These are phyloP conservation scores for Leucocoprinus leucothites DNA, from an alignment of 768 basidiomycete species.

Conservation along the genomic window DNA sequence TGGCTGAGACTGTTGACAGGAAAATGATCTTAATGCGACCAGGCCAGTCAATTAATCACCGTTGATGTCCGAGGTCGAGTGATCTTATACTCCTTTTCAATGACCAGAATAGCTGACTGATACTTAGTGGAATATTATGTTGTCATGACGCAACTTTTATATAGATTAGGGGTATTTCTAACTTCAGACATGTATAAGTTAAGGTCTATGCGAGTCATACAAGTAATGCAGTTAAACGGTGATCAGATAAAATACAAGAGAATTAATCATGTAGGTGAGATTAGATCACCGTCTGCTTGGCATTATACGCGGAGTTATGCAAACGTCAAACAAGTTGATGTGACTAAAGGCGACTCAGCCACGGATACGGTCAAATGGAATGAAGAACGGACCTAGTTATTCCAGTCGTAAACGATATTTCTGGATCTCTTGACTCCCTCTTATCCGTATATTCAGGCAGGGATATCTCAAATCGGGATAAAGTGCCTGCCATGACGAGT, in stretches of 20 bases:
- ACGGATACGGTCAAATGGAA: neutral
- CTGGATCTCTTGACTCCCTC: neutral
- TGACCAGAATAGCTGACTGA: too few species aligned
- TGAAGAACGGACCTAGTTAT: conserved; percentile 11
- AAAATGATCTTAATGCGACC: too few species aligned
- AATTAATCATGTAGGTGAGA: too few species aligned
- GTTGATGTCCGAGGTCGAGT: too few species aligned
- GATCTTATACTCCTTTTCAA: too few species aligned
- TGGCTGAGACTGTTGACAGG: too few species aligned
- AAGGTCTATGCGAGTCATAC: too few species aligned
- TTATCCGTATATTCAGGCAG: neutral
- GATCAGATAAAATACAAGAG: neutral
- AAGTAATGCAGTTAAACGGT: neutral
- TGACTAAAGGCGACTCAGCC: conserved; percentile 9
- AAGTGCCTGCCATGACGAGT: conserved; percentile 16
- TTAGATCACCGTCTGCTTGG: neutral
- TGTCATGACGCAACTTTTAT: too few species aligned
- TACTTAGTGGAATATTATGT: too few species aligned
- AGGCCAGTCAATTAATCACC: too few species aligned
- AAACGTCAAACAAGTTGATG: conserved; percentile 16
- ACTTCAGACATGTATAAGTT: too few species aligned
- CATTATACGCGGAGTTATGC: conserved; percentile 1
- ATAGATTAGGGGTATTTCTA: too few species aligned
- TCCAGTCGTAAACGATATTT: conserved; percentile 16
- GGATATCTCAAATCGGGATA: conserved; percentile 12